Evolutionary conservation across 345 rosid species (phyloP).

Genomic region (Corymbia maculata): DNA sequence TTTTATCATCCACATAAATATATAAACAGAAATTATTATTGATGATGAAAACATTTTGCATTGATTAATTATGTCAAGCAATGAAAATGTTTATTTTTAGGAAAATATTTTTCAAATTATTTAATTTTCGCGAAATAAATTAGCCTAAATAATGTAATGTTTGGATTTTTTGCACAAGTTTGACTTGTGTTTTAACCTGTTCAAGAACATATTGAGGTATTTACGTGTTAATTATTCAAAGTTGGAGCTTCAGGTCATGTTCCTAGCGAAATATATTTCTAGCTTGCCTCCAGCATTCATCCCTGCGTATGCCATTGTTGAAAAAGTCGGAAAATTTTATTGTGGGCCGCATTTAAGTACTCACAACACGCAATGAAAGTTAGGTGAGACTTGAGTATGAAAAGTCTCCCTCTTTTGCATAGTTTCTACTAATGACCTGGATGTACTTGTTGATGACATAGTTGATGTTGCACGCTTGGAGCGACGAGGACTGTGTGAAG

Average conservation of each 20-base stretch:
- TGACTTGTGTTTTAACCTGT: background rate
- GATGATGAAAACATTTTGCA: background rate
- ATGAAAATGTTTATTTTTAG: accelerated
- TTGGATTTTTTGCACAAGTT: background rate
- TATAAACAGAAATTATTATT: background rate
- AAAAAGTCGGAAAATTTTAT: background rate
- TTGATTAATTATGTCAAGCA: background rate
- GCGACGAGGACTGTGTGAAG: conserved; percentile 34
- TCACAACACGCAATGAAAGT: background rate
- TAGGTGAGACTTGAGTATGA: background rate
- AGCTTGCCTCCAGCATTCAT: background rate
- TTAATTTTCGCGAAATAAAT: background rate
- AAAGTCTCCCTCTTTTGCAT: background rate
- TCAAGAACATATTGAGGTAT: background rate
- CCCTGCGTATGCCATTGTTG: background rate
- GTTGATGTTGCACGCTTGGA: conserved; percentile 24
- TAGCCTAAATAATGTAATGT: background rate
- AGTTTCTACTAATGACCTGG: background rate
- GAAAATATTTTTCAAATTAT: accelerated
- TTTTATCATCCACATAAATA: background rate
- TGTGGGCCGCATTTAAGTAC: background rate
- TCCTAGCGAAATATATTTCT: background rate
- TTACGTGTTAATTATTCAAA: background rate
- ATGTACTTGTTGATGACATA: background rate
- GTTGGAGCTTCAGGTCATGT: background rate